Percentiles rank a stretch among this genome's conserved stretches.
phyloP scores from a whole-genome alignment of 2,329 filamentous ascomycete species.

The Graphiopsis chlorocephala region DNA sequence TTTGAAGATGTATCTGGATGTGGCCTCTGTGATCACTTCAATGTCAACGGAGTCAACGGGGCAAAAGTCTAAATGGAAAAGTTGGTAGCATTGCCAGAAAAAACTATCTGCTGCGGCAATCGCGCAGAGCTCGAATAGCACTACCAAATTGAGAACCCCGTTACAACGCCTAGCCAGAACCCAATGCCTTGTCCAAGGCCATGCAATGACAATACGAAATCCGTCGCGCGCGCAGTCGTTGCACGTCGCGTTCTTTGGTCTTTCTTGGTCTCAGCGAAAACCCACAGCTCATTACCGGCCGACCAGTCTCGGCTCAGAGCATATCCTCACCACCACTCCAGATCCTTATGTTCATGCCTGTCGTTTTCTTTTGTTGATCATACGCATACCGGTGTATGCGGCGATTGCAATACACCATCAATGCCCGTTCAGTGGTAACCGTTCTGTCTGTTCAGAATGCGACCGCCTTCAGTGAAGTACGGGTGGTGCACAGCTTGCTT shows the following conservation, averaged over 20 bases:
- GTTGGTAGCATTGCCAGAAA: neutral
- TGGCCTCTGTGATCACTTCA: neutral
- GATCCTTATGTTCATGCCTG: constrained; percentile 8
- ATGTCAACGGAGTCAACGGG: neutral
- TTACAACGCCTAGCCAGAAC: neutral
- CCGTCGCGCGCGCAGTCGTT: neutral
- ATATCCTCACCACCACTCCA: neutral
- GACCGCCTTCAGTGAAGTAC: constrained; percentile 58
- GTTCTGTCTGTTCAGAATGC: constrained; percentile 9
- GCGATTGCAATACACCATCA: neutral
- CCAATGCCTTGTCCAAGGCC: constrained; percentile 9
- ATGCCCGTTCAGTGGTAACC: constrained; percentile 9
- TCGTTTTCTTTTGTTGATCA: neutral
- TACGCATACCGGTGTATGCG: neutral
- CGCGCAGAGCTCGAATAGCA: neutral
- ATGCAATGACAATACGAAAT: constrained; percentile 4
- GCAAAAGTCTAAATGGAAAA: neutral
- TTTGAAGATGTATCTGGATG: neutral
- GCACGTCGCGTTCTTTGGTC: neutral
- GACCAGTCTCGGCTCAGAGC: neutral
- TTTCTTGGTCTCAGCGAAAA: neutral
- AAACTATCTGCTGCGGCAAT: neutral
- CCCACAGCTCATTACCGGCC: neutral
- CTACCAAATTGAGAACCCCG: neutral
- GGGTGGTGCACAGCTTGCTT: constrained; percentile 83